phyloP scores from a whole-genome alignment of 148 eudicot species.

The Chenopodium berlandieri region DNA sequence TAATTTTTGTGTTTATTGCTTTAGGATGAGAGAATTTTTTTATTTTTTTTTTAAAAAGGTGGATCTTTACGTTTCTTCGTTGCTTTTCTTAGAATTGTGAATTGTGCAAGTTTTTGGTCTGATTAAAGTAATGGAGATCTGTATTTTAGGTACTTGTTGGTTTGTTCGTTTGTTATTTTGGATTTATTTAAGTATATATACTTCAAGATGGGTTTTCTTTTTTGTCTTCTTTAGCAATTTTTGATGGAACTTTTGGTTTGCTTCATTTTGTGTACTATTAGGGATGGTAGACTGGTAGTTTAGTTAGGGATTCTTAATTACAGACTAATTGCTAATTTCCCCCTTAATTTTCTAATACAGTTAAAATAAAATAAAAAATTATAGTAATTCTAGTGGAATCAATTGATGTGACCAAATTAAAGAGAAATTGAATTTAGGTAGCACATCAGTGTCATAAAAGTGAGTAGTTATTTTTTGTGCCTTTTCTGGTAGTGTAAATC shows the following conservation, averaged over 20 bases:
- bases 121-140: conserved; percentile 12
- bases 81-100: conserved; percentile 14
- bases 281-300: not conserved
- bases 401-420: not conserved
- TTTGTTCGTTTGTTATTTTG: conserved; percentile 12
- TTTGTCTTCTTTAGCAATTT: conserved; percentile 6
- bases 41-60: not conserved
- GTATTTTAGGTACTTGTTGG: not conserved
- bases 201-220: not conserved
- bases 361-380: no score
- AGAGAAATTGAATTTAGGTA: conserved; percentile 16
- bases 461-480: not conserved
- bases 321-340: not conserved
- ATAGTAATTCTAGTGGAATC: not conserved
- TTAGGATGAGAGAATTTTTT: not conserved
- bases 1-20: conserved; percentile 9
- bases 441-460: not conserved
- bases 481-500: conserved; percentile 11
- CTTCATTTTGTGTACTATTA: not conserved
- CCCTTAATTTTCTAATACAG: not conserved
- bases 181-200: not conserved
- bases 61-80: conserved; percentile 11
- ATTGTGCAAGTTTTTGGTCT: conserved; percentile 8
- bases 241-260: conserved; percentile 5
- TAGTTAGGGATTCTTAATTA: conserved; percentile 9